These are phyloP conservation scores for Rhinocladiella similis DNA, from an alignment of 2,329 filamentous ascomycete genomes.

Conservation along the genomic window DNA sequence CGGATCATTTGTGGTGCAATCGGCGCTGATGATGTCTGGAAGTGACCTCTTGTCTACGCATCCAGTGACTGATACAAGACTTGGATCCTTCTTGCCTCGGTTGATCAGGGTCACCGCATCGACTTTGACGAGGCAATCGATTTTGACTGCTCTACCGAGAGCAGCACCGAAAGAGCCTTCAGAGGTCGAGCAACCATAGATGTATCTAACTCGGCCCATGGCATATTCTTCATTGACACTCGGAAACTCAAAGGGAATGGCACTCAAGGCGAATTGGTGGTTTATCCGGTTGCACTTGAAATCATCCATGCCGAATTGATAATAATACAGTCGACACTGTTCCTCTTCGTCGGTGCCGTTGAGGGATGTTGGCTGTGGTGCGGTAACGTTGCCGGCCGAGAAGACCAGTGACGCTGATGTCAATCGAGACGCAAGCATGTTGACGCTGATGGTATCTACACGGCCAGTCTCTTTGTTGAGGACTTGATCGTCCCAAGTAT, in stretches of 20 bases:
- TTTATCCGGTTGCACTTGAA: conserved; percentile 43
- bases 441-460: conserved; percentile 48
- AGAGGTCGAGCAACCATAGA: conserved; percentile 67
- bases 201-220: conserved; percentile 60
- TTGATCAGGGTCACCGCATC: conserved; percentile 56
- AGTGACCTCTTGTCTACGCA: conserved; percentile 62
- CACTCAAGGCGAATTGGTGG: conserved; percentile 64
- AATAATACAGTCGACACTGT: conserved; percentile 70
- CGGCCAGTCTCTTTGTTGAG: conserved; percentile 29
- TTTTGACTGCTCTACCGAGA: conserved; percentile 65
- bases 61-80: conserved; percentile 53
- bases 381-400: conserved; percentile 61
- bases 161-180: conserved; percentile 59
- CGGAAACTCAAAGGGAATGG: conserved; percentile 69
- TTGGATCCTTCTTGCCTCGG: conserved; percentile 49
- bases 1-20: conserved; percentile 49
- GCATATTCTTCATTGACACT: conserved; percentile 55
- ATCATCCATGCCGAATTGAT: conserved; percentile 51
- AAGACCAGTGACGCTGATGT: conserved; percentile 67
- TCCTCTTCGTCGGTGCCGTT: conserved; percentile 54
- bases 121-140: conserved; percentile 65
- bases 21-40: conserved; percentile 50
- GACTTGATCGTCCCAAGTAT: conserved; percentile 62
- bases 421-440: conserved; percentile 66
- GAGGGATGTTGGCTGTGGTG: conserved; percentile 47